Percentiles rank a stretch among this genome's conserved stretches.
Conservation (phyloP, 192 early-diverging fungal species). For the Entophlyctis helioformis region DNA sequence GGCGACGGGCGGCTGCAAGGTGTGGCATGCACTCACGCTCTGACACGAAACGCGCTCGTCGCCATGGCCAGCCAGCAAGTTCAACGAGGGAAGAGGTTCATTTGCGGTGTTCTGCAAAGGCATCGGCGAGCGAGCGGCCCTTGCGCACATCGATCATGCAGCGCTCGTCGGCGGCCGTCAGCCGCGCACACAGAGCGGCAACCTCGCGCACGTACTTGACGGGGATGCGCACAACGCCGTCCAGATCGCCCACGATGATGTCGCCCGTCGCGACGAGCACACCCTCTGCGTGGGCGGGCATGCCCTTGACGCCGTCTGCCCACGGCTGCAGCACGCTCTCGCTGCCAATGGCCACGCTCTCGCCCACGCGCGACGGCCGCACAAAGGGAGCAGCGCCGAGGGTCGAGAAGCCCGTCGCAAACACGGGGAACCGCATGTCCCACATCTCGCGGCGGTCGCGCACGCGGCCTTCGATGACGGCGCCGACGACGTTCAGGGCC, state of each 20-base stretch:
- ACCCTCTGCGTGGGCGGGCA: no score
- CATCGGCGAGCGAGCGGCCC: no score
- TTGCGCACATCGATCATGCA: no score
- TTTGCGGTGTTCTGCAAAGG: no score
- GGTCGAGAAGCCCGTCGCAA: constrained; percentile 15
- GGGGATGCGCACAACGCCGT: constrained; percentile 37
- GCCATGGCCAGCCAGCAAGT: no score
- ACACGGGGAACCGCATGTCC: constrained; percentile 18
- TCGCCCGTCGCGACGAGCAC: constrained; percentile 16
- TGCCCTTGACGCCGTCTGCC: no score
- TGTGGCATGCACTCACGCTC: no score
- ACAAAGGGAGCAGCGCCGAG: constrained; percentile 20
- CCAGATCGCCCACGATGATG: constrained; percentile 32
- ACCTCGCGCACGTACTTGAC: constrained; percentile 11
- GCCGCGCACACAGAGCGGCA: no score
- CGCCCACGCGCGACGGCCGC: constrained; percentile 12
- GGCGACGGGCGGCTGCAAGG: no score
- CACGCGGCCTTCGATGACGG: constrained; percentile 29
- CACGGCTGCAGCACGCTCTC: neutral
- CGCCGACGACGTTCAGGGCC: constrained; percentile 15
- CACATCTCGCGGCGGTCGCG: constrained; percentile 31
- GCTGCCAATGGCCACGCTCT: constrained; percentile 12
- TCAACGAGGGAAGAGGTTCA: no score
- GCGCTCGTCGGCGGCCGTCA: no score
- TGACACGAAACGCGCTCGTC: no score